Percentiles rank a stretch among this genome's conserved stretches.
These are phyloP conservation scores for Hordeum marinum DNA, from an alignment of 176 grass and related monocot genomes.

Conservation along the genomic window DNA sequence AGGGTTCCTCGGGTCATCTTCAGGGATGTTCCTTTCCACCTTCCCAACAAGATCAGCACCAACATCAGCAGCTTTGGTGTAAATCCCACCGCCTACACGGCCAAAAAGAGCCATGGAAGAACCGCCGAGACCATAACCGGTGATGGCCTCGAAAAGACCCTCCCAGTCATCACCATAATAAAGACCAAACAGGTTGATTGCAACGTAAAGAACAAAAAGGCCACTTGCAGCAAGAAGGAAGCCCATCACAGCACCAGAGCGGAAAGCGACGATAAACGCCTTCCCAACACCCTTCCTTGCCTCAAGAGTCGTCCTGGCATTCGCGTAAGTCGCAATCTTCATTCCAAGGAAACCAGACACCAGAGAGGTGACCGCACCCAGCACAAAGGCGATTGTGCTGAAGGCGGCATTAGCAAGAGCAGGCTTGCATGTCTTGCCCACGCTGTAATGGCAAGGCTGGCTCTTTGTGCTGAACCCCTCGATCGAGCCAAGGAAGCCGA, in stretches of 20 bases:
- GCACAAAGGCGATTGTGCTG: slow-evolving; percentile 86
- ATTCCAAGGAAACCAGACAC: slow-evolving; percentile 95
- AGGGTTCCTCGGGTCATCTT: slow-evolving; percentile 95
- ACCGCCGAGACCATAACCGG: slow-evolving; percentile 91
- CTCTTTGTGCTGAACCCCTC: slow-evolving; percentile 87
- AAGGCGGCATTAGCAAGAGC: slow-evolving; percentile 84
- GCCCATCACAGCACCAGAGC: slow-evolving; percentile 96
- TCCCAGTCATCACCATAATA: slow-evolving; percentile 99
- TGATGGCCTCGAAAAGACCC: slow-evolving; percentile 87
- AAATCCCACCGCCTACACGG: slow-evolving; percentile 91
- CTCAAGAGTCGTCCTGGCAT: slow-evolving; percentile 89
- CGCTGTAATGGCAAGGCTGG: slow-evolving; percentile 88
- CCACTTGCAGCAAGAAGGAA: slow-evolving; percentile 96
- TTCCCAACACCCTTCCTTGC: slow-evolving; percentile 92
- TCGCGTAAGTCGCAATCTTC: slow-evolving; percentile 95
- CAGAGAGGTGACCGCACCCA: slow-evolving; percentile 80
- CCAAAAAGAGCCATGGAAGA: slow-evolving; percentile 97
- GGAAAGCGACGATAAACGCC: slow-evolving; percentile 83
- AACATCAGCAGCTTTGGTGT: slow-evolving; percentile 96
- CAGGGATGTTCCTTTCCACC: slow-evolving; percentile 89
- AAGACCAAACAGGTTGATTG: slow-evolving; percentile 79
- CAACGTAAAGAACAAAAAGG: slow-evolving; percentile 79
- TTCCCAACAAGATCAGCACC: slow-evolving; percentile 93
- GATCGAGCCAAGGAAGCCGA: slow-evolving; percentile 90
- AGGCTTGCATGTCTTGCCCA: slow-evolving; percentile 82